Base-by-base conservation (phyloP, 495 filamentous ascomycete species). In the Trichoderma asperelloides region DNA sequence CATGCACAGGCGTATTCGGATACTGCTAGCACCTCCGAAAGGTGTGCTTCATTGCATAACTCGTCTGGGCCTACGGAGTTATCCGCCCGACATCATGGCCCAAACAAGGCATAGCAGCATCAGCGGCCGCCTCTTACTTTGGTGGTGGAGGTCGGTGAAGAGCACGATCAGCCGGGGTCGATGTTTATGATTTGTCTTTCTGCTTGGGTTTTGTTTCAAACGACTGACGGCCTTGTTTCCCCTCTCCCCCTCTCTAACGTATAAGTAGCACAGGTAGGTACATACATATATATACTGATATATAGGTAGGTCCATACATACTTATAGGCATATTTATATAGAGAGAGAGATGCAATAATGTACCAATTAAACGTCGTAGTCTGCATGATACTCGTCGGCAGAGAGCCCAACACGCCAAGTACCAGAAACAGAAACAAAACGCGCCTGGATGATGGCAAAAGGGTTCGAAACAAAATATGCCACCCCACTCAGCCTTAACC, bases 1-100 rank as follows among this genome's bases (percentile, higher is more conserved):
- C 28, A 60, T 60, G 55, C 55, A 60, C 55, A 13, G n/a, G 55
- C 55, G 55, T 60, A 60, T 60, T 60, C 55, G 55, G n/a, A 57
- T 57, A 7, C 23, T 27, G n/a, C 55, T 28, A 13, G 55, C 27
- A 7, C 3, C 2, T 3, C 11, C 43, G 13, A n/a, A 47, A n/a
- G 43, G 43, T n/a, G 43, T n/a, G 43, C 43, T 15, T 12, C 15
- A 15, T 11, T n/a, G 43, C 43, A 16, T n/a, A 16, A n/a, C 43
- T n/a, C 43, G 43, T n/a, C 43, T 47, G 43, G 15, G 43, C n/a
- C 43, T 47, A 37, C 15, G 43, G 43, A 47, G 43, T n/a, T 47
- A n/a, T 47, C 43, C 43, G 43, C 43, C 15, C 43, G n/a, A 47
- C 15, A n/a, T n/a, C 43, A 47, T 47, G 4, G 33, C 33, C 33